Percentiles rank a stretch among this genome's conserved stretches.
These are phyloP conservation scores for Bipolaris zeicola DNA, from an alignment of 2,329 filamentous ascomycete genomes.

Conservation along the genomic window DNA sequence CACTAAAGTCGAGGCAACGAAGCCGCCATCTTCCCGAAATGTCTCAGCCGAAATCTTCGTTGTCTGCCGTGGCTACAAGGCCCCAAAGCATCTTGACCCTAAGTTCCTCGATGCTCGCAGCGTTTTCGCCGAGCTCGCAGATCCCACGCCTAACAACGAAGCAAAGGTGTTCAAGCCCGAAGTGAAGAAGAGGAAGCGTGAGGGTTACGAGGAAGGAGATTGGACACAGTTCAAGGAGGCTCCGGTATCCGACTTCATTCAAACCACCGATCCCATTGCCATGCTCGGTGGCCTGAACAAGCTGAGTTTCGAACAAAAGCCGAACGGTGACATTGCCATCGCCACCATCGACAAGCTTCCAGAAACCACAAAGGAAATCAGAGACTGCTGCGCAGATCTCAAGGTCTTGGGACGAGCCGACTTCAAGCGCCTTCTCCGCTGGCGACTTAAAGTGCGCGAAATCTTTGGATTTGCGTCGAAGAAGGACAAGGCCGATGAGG, in stretches of 20 bases:
- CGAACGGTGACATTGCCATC: slow-evolving; percentile 79
- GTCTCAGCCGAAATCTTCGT: slow-evolving; percentile 99
- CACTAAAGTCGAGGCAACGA: slow-evolving; percentile 92
- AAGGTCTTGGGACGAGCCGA: slow-evolving; percentile 93
- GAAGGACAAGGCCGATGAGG: slow-evolving; percentile 59
- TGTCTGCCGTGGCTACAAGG: slow-evolving; percentile 93
- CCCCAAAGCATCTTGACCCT: slow-evolving; percentile 89
- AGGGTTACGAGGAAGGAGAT: slow-evolving; percentile 96
- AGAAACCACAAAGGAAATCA: slow-evolving; percentile 64
- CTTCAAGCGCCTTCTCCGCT: slow-evolving; percentile 86
- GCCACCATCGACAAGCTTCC: slow-evolving; percentile 84
- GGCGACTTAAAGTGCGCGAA: slow-evolving; percentile 87
- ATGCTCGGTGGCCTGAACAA: slow-evolving; percentile 87
- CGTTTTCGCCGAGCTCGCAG: slow-evolving; percentile 91
- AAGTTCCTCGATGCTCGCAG: slow-evolving; percentile 86
- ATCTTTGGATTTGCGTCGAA: slow-evolving; percentile 86
- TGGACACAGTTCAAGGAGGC: slow-evolving; percentile 91
- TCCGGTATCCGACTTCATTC: slow-evolving; percentile 88
- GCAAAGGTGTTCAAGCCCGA: slow-evolving; percentile 98
- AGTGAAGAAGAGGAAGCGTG: slow-evolving; percentile 94
- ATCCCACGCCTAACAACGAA: slow-evolving; percentile 89
- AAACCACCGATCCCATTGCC: slow-evolving; percentile 89
- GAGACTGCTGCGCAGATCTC: slow-evolving; percentile 68
- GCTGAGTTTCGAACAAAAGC: slow-evolving; percentile 79
- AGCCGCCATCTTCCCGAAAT: slow-evolving; percentile 92